Percentiles rank a stretch among this genome's conserved stretches.
These are phyloP conservation scores for Talaromyces proteolyticus DNA, from an alignment of 495 filamentous ascomycete species.

Conservation along the genomic window DNA sequence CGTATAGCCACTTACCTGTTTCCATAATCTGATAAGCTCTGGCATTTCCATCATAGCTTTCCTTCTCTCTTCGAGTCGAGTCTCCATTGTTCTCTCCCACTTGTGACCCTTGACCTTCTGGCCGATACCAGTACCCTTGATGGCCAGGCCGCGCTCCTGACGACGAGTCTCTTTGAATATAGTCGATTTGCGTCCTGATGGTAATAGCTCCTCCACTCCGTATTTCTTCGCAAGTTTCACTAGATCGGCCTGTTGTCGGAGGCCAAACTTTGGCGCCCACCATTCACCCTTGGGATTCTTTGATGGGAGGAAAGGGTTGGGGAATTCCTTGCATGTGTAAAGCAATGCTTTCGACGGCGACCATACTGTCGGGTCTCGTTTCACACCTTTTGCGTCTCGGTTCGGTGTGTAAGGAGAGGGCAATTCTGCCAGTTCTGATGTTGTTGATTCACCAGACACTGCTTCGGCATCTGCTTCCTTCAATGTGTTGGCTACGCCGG, in stretches of 20 bases:
- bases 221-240: constrained; percentile 78
- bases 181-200: constrained; percentile 69
- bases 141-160: constrained; percentile 65
- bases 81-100: constrained; percentile 83
- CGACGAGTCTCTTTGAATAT: constrained; percentile 58
- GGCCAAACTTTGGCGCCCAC: constrained; percentile 73
- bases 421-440: constrained; percentile 13
- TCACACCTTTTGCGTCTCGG: constrained; percentile 35
- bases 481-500: constrained; percentile 15
- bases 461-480: not conserved
- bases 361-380: constrained; percentile 25
- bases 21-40: constrained; percentile 83
- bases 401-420: constrained; percentile 44
- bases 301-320: constrained; percentile 70
- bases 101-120: constrained; percentile 90
- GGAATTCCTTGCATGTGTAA: constrained; percentile 24
- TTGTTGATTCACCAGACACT: too few species aligned
- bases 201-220: constrained; percentile 79
- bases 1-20: constrained; percentile 58
- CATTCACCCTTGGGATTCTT: constrained; percentile 69
- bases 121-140: constrained; percentile 90
- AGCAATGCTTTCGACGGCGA: constrained; percentile 31
- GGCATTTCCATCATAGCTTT: constrained; percentile 94
- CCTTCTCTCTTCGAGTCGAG: constrained; percentile 77
- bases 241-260: constrained; percentile 85